Evolutionary conservation across 139 green algal species (phyloP), one percentile per base, ranked within the genome.

Genomic region (Picochlorum sp.): DNA sequence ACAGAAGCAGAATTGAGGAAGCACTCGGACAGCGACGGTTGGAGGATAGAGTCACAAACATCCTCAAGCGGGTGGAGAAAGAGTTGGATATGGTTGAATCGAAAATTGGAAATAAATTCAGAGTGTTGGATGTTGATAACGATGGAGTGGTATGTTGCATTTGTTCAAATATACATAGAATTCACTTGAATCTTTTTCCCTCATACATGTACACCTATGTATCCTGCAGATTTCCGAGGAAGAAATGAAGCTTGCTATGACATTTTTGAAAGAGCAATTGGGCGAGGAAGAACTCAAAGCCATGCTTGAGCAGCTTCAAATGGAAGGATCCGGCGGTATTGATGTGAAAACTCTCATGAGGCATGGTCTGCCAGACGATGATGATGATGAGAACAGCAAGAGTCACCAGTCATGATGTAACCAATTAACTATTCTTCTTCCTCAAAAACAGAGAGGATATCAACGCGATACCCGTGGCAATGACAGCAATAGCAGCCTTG

Each of bases 11-110:
- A 65, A 61, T 86, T 59, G 52, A 77, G 50, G 67, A 77, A 28
- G 66, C 77, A 44, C 38, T 83, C 28, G 77, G 70, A 2, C 63
- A 74, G 45, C 78, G 80, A 66, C 69, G 71, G 34, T 71, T 92
- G 60, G 64, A 61, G 26, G 82, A 83, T 58, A 76, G 80, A 4
- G 88, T 95, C 44, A 70, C 75, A 7, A 63, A 67, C 69, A 89
- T 95, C 71, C 78, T 95, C 45, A 31, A 73, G 44, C 73, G 73
- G 28, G 78, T 95, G 28, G 88, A 95, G 73, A 63, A 68, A 52
- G 88, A 95, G 75, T 81, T 95, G 55, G 88, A 95, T 68, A 49
- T 72, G 4, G 85, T 80, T n/a, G 85, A 92, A 23, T 30, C 51
- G 30, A 72, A 81, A 24, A 89, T 91, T 54, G 81, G 81, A 21